Conservation (phyloP, 495 filamentous ascomycete species). For the Annulohypoxylon nitens region DNA sequence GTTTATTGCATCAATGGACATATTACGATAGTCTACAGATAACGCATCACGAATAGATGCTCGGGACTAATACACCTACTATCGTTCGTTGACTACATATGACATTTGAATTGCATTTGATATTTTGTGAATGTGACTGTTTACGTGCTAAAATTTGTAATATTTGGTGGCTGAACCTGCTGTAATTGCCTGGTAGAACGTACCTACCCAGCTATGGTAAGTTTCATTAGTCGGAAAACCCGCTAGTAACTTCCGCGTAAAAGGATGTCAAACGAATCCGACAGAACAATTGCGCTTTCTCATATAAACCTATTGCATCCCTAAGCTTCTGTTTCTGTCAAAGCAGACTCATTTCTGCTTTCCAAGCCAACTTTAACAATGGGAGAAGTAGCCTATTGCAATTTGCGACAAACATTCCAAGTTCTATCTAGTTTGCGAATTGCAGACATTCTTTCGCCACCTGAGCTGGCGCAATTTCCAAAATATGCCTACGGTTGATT, state of each 20-base stretch:
- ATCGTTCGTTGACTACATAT: slow-evolving; percentile 18
- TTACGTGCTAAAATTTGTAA: neutral
- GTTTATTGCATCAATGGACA: slow-evolving; percentile 35
- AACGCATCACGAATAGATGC: slow-evolving; percentile 33
- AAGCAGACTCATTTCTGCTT: neutral
- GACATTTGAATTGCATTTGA: neutral
- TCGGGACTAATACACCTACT: slow-evolving; percentile 32
- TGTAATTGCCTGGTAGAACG: neutral
- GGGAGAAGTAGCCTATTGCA: slow-evolving; percentile 11
- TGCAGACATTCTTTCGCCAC: slow-evolving; percentile 22
- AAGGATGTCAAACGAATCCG: slow-evolving; percentile 23
- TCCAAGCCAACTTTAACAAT: slow-evolving; percentile 19
- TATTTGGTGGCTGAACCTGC: neutral
- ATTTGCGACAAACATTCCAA: slow-evolving; percentile 17
- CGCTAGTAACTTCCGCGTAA: slow-evolving; percentile 11
- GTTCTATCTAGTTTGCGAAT: slow-evolving; percentile 16
- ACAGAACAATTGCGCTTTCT: slow-evolving; percentile 24
- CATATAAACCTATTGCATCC: neutral
- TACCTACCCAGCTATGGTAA: neutral
- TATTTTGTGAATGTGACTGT: slow-evolving; percentile 2
- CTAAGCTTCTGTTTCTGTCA: slow-evolving; percentile 8
- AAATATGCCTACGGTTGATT: slow-evolving; percentile 39
- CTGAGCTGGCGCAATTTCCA: slow-evolving; percentile 19
- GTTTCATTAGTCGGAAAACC: slow-evolving; percentile 9
- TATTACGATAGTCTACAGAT: slow-evolving; percentile 28